A percentile compares a stretch with the other conserved stretches of the same genome.
phyloP scores from a whole-genome alignment of 192 early-diverging fungal species.

The Chytriomyces sp. region DNA sequence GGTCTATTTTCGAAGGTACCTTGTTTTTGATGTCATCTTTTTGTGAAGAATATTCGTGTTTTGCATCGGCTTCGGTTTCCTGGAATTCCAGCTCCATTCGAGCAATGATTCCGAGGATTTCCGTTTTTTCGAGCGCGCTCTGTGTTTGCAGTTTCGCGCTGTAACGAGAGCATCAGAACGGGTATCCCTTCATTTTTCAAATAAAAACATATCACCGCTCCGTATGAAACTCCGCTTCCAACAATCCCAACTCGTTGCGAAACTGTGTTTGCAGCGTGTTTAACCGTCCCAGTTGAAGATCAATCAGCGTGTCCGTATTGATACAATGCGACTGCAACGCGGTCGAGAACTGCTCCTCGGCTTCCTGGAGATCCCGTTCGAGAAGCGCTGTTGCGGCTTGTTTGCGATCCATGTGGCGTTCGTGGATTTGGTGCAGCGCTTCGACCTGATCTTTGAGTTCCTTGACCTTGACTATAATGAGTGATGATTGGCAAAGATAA shows the following conservation, averaged over 20 bases:
- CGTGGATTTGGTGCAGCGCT: constrained; percentile 54
- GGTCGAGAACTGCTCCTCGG: constrained; percentile 60
- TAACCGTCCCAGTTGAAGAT: constrained; percentile 57
- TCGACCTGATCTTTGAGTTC: constrained; percentile 51
- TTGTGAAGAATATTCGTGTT: constrained; percentile 63
- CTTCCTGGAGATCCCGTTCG: constrained; percentile 51
- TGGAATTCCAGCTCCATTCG: constrained; percentile 62
- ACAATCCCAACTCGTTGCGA: constrained; percentile 49
- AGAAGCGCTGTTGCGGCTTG: constrained; percentile 46
- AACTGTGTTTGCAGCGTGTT: constrained; percentile 54
- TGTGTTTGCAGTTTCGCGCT: constrained; percentile 53
- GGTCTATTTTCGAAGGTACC: no score
- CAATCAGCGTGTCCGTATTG: constrained; percentile 62
- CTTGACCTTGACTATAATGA: constrained; percentile 51
- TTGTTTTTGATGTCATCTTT: constrained; percentile 70
- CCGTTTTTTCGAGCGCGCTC: constrained; percentile 58
- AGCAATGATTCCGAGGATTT: constrained; percentile 62
- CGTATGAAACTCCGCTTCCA: constrained; percentile 61
- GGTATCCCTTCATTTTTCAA: background rate
- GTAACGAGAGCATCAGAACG: background rate
- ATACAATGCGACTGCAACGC: constrained; percentile 62
- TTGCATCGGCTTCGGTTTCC: constrained; percentile 67
- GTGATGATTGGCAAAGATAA: background rate
- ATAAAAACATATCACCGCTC: constrained; percentile 46
- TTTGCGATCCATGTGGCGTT: constrained; percentile 59